phyloP scores from a whole-genome alignment of 257 asterid species.

The Nyctanthes arbortristis region DNA sequence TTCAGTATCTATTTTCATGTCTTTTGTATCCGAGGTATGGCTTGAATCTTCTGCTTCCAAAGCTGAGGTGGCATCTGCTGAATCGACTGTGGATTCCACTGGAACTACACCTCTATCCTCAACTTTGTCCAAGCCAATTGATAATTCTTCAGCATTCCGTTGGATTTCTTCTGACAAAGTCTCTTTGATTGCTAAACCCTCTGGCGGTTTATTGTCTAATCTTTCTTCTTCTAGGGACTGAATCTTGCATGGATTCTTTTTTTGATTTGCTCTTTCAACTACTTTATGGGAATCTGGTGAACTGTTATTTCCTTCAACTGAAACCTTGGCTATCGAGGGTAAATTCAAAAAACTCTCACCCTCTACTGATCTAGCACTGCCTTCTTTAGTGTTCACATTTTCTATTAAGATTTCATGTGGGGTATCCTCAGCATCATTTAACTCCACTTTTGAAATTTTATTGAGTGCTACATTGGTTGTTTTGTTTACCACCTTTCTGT shows the following conservation, averaged over 20 bases:
- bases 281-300: constrained; percentile 20
- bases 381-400: constrained; percentile 1
- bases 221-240: constrained; percentile 7
- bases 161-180: constrained; percentile 11
- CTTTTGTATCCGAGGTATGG: not conserved
- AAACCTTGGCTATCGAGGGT: constrained; percentile 30
- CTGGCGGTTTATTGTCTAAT: constrained; percentile 23
- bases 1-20: not conserved
- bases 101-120: not conserved
- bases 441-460: constrained; percentile 30
- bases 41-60: not conserved
- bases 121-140: constrained; percentile 5
- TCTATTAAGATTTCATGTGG: constrained; percentile 14
- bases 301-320: constrained; percentile 18
- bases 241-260: constrained; percentile 11
- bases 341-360: constrained; percentile 37
- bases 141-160: constrained; percentile 23
- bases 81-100: not conserved
- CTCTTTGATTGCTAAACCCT: constrained; percentile 13
- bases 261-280: constrained; percentile 23
- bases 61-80: not conserved
- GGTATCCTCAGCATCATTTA: constrained; percentile 13
- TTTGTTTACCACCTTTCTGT: constrained; percentile 21
- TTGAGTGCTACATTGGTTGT: constrained; percentile 17
- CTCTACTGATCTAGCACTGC: constrained; percentile 25